These are phyloP conservation scores for Purshia tridentata DNA, from an alignment of 306 rosid species.

Conservation along the genomic window DNA sequence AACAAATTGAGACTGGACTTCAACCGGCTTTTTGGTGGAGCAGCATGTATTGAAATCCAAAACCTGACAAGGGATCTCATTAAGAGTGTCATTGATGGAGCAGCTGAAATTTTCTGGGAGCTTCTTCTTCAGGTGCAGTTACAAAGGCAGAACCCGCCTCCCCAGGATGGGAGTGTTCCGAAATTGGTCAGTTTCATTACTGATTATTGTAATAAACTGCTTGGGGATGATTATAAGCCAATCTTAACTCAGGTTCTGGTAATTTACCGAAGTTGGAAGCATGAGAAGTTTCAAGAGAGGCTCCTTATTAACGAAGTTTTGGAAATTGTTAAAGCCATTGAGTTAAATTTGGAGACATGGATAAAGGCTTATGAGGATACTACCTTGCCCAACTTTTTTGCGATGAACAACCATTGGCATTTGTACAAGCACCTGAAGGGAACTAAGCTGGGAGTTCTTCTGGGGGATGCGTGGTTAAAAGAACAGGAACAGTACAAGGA, in stretches of 20 bases:
- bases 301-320: conserved; percentile 65
- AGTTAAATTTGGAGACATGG: conserved; percentile 73
- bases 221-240: conserved; percentile 86
- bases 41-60: conserved; percentile 84
- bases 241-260: conserved; percentile 82
- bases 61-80: conserved; percentile 95
- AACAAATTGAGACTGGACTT: conserved; percentile 90
- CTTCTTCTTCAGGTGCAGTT: conserved; percentile 81
- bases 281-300: conserved; percentile 79
- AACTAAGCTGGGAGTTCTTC: conserved; percentile 73
- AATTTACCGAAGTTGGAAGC: conserved; percentile 95
- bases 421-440: conserved; percentile 79
- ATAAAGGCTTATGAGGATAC: conserved; percentile 71
- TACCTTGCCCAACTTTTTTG: conserved; percentile 60
- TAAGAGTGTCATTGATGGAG: conserved; percentile 86
- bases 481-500: conserved; percentile 87
- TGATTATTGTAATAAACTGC: conserved; percentile 85
- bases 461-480: conserved; percentile 64
- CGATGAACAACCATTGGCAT: conserved; percentile 94
- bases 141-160: conserved; percentile 85
- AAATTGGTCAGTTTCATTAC: conserved; percentile 75
- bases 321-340: conserved; percentile 76
- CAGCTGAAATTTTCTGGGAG: conserved; percentile 93
- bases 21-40: conserved; percentile 91
- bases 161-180: conserved; percentile 77